A percentile compares a stretch with the other conserved stretches of the same genome.
Conservation (phyloP, 2,329 filamentous ascomycete genomes). For the Waltergamsia citrina region DNA sequence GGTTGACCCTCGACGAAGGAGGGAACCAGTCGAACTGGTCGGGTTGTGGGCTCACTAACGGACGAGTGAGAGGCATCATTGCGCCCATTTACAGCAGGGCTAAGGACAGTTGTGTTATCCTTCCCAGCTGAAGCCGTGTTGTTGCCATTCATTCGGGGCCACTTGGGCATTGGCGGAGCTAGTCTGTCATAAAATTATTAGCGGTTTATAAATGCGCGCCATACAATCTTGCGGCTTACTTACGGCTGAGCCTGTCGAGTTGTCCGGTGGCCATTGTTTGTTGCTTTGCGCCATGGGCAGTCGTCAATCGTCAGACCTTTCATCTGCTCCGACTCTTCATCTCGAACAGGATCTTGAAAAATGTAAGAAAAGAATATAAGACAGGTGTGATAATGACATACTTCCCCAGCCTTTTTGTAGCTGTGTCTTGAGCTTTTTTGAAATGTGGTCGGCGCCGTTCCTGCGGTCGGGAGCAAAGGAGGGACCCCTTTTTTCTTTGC, state of each 20-base stretch:
- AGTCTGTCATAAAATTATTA: too few relatives aligned
- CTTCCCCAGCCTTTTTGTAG: conserved; percentile 1
- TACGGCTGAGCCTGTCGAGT: not conserved
- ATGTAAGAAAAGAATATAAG: not conserved
- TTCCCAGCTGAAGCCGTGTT: too few relatives aligned
- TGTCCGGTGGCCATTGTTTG: not conserved
- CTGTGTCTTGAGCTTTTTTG: not conserved
- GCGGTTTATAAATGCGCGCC: too few relatives aligned
- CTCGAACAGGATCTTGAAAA: not conserved
- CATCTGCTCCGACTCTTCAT: conserved; percentile 3
- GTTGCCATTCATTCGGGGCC: too few relatives aligned
- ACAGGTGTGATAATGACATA: not conserved
- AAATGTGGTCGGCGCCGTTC: not conserved
- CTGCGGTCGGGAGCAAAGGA: not conserved
- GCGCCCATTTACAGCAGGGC: too few relatives aligned
- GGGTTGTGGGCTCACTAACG: too few relatives aligned
- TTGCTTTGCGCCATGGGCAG: not conserved
- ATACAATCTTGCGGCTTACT: too few relatives aligned
- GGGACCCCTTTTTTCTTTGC: not conserved
- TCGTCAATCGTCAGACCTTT: conserved; percentile 1
- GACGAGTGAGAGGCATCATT: too few relatives aligned
- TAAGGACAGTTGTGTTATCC: too few relatives aligned
- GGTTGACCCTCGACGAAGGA: too few relatives aligned
- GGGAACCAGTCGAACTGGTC: too few relatives aligned
- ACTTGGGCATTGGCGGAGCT: too few relatives aligned